Base-by-base conservation (phyloP, 495 filamentous ascomycete genomes). In the Talaromyces wortmannii region DNA sequence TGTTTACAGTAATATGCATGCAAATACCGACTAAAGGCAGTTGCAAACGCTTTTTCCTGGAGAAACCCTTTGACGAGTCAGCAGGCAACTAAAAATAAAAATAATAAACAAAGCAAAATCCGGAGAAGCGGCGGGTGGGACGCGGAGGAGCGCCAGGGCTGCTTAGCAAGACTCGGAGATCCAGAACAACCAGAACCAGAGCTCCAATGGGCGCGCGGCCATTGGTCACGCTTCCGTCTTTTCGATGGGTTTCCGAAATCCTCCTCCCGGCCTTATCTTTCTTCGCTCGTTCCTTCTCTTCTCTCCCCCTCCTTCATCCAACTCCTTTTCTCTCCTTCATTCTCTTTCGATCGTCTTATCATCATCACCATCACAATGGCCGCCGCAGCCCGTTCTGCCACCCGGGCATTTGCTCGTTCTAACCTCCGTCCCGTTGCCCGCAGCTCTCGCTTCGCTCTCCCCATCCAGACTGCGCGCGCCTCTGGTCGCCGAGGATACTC, bases 401-500 rank as follows among this genome's bases (percentile, higher is more conserved):
- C 78, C 54, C 79, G 78, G 62, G 68, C 72, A 44, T 69, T 80
- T 55, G 59, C 78, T 52, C 81, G 79, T 60, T 76, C 78, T 23
- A 72, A 72, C 57, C 69, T 69, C 43, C 76, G 73, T 60, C 68
- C 78, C 44, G 68, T 70, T 55, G 67, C 72, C 48, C 78, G 76
- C 64, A 73, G 80, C 66, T 69, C 83, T 60, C 84, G 83, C 59
- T 79, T 82, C 59, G 73, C 76, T 46, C 68, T 84, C 61, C 82
- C 81, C 63, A 74, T 79, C 52, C 79, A 83, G 59, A 76, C 78
- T 55, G 81, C 87, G 73, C 86, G 83, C 65, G 77, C 81, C 62
- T 69, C 80, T 58, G 76, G 79, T 64, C 86, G 83, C 56, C 87
- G 89, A 50, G 83, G 85, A 66, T 95, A 92, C 74, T 83, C 91